Evolutionary conservation across 176 grass and related monocot genomes (phyloP).

Genomic region (Musa troglodytarum): DNA sequence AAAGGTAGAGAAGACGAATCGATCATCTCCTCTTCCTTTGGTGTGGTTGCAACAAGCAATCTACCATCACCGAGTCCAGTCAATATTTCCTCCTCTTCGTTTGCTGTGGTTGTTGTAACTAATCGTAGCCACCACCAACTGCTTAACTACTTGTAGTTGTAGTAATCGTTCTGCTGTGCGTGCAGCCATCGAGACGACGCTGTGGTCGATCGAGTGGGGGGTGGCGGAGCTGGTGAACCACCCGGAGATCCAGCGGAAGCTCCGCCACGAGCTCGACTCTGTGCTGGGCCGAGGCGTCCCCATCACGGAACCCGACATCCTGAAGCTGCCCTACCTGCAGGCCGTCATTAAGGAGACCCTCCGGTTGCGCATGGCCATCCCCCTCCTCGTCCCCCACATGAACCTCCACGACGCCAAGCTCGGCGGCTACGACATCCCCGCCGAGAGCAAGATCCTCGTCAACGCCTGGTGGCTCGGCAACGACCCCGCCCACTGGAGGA

Average conservation of each 20-base stretch:
- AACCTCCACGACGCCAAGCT: constrained; percentile 90
- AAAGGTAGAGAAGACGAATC: no score
- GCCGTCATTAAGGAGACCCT: constrained; percentile 91
- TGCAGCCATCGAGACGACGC: constrained; percentile 92
- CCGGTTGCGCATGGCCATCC: constrained; percentile 97
- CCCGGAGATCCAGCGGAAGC: constrained; percentile 58
- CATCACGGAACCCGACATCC: constrained; percentile 83
- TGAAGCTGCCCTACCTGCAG: constrained; percentile 81
- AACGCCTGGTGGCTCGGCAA: constrained; percentile 98
- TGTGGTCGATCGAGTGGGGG: constrained; percentile 99
- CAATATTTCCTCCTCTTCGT: no score
- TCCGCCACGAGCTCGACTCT: constrained; percentile 34
- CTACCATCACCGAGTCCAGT: no score
- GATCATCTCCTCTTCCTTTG: no score
- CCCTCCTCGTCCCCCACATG: constrained; percentile 98
- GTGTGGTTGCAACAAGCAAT: no score
- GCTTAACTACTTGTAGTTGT: neutral
- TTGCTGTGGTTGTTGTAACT: no score
- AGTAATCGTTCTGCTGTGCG: neutral
- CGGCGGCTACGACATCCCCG: constrained; percentile 75
- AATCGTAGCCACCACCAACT: no score
- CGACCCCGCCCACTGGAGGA: constrained; percentile 69
- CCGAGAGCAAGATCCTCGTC: constrained; percentile 94
- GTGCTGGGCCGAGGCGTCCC: constrained; percentile 41
- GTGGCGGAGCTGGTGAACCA: constrained; percentile 94